Evolutionary conservation across 163 green algal genomes (phyloP).

Genomic region (Coccomyxa subellipsoidea): DNA sequence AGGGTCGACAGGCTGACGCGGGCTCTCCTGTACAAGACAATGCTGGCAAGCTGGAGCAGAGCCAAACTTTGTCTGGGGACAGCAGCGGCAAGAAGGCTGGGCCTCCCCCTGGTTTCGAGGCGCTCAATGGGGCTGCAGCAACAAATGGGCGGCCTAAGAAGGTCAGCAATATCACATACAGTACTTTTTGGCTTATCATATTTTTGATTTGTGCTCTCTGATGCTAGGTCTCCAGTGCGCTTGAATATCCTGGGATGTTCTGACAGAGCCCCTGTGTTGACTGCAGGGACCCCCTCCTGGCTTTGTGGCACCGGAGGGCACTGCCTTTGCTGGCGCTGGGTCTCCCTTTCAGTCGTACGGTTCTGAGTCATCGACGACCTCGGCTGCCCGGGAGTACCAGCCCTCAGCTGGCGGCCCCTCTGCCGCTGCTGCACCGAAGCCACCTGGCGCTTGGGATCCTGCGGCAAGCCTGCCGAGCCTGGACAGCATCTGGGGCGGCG

Average conservation of each 20-base stretch:
- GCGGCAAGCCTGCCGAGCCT: neutral
- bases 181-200: too few relatives aligned
- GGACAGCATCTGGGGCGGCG: neutral
- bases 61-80: neutral
- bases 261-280: neutral
- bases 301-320: slow-evolving; percentile 11
- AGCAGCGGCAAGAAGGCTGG: neutral
- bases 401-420: neutral
- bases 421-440: neutral
- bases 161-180: too few relatives aligned
- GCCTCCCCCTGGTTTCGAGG: neutral
- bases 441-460: neutral
- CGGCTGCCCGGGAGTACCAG: slow-evolving; percentile 3
- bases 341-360: slow-evolving; percentile 11
- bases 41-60: neutral
- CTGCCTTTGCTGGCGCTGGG: neutral
- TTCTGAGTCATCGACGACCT: slow-evolving; percentile 8
- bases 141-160: neutral
- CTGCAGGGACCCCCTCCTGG: slow-evolving; percentile 21
- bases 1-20: neutral
- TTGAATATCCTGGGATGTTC: neutral
- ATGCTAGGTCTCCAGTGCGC: too few relatives aligned
- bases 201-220: too few relatives aligned
- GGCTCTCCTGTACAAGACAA: neutral
- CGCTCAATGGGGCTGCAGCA: neutral